Conservation (phyloP, 2,329 filamentous ascomycete species). For the Trichoderma citrinoviride region DNA sequence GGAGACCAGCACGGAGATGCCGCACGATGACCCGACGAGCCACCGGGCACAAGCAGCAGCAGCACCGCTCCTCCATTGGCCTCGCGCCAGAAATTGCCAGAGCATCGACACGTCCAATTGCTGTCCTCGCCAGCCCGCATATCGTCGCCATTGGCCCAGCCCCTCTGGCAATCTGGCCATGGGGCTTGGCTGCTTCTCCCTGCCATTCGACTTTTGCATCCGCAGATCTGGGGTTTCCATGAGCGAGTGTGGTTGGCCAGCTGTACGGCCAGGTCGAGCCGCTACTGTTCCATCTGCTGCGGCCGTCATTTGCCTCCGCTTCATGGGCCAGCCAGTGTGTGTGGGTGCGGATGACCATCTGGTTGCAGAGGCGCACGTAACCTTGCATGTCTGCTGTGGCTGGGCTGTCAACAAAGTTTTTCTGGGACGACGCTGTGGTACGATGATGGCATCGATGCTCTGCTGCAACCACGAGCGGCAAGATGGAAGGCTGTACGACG, state of each 20-base stretch:
- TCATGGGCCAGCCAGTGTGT: not conserved
- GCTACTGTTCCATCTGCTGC: not conserved
- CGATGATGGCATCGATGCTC: not conserved
- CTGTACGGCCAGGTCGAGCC: not conserved
- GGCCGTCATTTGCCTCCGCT: not conserved
- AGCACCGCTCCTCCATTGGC: not conserved
- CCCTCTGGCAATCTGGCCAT: not conserved
- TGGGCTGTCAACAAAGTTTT: not conserved
- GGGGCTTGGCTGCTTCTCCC: not conserved
- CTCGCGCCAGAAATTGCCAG: constrained; percentile 11
- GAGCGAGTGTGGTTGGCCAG: constrained; percentile 14
- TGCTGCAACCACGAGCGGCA: too few species aligned
- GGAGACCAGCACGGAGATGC: constrained; percentile 6
- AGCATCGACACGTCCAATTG: not conserved
- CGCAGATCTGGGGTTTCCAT: constrained; percentile 13
- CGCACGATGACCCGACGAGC: constrained; percentile 18
- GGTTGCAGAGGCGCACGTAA: constrained; percentile 16
- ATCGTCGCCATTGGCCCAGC: constrained; percentile 13
- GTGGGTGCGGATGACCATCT: not conserved
- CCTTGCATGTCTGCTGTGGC: constrained; percentile 16
- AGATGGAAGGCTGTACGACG: too few species aligned
- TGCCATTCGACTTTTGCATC: not conserved
- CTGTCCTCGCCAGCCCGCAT: not conserved
- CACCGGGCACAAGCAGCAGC: not conserved
- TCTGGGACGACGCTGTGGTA: not conserved